phyloP scores from a whole-genome alignment of 306 rosid species.

The Bauhinia variegata region DNA sequence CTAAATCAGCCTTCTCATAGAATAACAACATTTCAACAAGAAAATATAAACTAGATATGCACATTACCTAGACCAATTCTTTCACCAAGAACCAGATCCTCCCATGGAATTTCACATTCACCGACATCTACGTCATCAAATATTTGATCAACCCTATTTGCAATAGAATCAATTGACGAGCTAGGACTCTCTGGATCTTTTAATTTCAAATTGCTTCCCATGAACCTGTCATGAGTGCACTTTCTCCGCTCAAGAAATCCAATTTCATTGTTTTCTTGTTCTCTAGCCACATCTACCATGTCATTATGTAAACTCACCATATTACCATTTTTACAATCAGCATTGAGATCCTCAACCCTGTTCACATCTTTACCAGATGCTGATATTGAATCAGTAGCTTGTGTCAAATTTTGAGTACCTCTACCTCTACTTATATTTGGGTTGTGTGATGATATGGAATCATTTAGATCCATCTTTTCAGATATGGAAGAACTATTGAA shows the following conservation, averaged over 20 bases:
- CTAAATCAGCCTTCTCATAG: conserved; percentile 20
- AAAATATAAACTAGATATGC: conserved; percentile 37
- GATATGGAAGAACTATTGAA: conserved; percentile 57
- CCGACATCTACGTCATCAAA: conserved; percentile 93
- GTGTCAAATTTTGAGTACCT: conserved; percentile 41
- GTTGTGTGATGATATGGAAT: conserved; percentile 47
- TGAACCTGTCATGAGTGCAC: conserved; percentile 60
- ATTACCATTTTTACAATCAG: conserved; percentile 42
- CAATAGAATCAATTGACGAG: conserved; percentile 52
- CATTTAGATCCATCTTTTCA: conserved; percentile 53
- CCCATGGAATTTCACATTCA: conserved; percentile 97
- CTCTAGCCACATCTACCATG: conserved; percentile 37
- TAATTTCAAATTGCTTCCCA: conserved; percentile 61
- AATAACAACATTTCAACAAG: conserved; percentile 23
- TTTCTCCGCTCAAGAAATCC: conserved; percentile 56
- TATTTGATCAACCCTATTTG: conserved; percentile 67
- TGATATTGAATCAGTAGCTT: conserved; percentile 39
- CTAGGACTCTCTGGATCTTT: conserved; percentile 66
- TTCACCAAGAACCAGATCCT: conserved; percentile 87
- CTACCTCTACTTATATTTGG: conserved; percentile 45
- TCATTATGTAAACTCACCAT: conserved; percentile 43
- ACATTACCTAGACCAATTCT: conserved; percentile 93
- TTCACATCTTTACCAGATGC: conserved; percentile 40
- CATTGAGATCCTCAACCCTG: conserved; percentile 47
- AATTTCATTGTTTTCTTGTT: conserved; percentile 47